phyloP scores from a whole-genome alignment of 2,329 filamentous ascomycete species.

The Dothistroma septosporum region DNA sequence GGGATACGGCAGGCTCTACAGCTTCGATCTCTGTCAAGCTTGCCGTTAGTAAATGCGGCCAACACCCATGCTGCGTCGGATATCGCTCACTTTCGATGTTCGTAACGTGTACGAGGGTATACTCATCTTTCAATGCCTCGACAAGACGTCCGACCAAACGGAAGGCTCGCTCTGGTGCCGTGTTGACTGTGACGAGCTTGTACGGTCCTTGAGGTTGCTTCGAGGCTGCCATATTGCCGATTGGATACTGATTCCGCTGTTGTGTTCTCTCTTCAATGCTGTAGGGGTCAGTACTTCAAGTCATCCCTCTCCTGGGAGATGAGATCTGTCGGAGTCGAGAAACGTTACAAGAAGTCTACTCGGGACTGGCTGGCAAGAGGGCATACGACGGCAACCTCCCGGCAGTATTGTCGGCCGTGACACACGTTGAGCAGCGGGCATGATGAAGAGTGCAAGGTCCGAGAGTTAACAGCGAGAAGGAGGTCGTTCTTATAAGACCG shows the following conservation, averaged over 20 bases:
- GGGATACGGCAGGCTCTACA: constrained; percentile 51
- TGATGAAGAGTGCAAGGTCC: background rate
- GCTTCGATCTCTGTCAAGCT: constrained; percentile 28
- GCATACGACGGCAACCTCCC: background rate
- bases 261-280: background rate
- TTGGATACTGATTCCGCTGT: background rate
- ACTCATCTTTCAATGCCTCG: constrained; percentile 59
- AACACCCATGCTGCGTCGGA: background rate
- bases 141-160: constrained; percentile 58
- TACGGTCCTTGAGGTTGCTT: constrained; percentile 48
- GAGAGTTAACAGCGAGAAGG: background rate
- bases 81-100: constrained; percentile 57
- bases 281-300: background rate
- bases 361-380: background rate
- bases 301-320: background rate
- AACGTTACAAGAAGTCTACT: background rate
- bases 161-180: constrained; percentile 61
- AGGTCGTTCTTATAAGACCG: background rate
- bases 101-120: constrained; percentile 59
- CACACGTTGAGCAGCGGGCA: background rate
- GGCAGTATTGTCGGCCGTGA: background rate
- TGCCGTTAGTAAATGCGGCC: background rate
- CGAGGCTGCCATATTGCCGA: constrained; percentile 5
- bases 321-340: background rate
- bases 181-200: constrained; percentile 65